These are phyloP conservation scores for Suillus tomentosus DNA, from an alignment of 768 basidiomycete species.

Conservation along the genomic window DNA sequence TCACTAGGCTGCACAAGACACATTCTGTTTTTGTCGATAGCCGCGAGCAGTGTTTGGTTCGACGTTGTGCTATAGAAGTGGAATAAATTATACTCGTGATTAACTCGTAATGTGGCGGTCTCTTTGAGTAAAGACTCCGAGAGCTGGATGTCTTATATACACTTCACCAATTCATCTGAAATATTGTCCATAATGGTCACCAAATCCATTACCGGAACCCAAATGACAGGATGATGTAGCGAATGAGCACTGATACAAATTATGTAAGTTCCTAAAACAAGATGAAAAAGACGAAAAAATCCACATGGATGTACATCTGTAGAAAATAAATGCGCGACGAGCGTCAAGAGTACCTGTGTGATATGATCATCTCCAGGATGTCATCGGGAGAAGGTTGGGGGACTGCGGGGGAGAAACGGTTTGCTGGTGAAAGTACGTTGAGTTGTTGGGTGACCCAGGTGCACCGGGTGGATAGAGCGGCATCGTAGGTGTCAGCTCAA, in stretches of 20 bases:
- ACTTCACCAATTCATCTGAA: not conserved
- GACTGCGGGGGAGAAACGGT: slow-evolving; percentile 58
- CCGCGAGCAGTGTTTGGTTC: too few relatives aligned
- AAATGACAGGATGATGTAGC: not conserved
- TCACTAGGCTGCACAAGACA: too few relatives aligned
- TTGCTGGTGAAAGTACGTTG: slow-evolving; percentile 50
- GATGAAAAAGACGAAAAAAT: slow-evolving; percentile 6
- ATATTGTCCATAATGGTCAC: not conserved
- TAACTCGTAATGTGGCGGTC: not conserved
- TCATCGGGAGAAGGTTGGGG: slow-evolving; percentile 42
- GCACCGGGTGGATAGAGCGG: slow-evolving; percentile 40
- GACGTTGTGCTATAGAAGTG: too few relatives aligned
- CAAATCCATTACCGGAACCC: not conserved
- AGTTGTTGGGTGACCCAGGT: slow-evolving; percentile 54
- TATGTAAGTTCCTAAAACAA: slow-evolving; percentile 13
- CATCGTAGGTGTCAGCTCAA: slow-evolving; percentile 62
- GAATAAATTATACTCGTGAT: too few relatives aligned
- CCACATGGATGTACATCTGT: slow-evolving; percentile 4
- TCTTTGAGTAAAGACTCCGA: not conserved
- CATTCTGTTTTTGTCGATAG: too few relatives aligned
- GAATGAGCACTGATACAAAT: slow-evolving; percentile 11
- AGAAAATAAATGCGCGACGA: not conserved
- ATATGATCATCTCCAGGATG: slow-evolving; percentile 23
- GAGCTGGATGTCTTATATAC: not conserved
- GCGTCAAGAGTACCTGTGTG: not conserved